Evolutionary conservation across 1,284 basidiomycete genomes (phyloP).

Genomic region (Ganoderma leucocontextum): DNA sequence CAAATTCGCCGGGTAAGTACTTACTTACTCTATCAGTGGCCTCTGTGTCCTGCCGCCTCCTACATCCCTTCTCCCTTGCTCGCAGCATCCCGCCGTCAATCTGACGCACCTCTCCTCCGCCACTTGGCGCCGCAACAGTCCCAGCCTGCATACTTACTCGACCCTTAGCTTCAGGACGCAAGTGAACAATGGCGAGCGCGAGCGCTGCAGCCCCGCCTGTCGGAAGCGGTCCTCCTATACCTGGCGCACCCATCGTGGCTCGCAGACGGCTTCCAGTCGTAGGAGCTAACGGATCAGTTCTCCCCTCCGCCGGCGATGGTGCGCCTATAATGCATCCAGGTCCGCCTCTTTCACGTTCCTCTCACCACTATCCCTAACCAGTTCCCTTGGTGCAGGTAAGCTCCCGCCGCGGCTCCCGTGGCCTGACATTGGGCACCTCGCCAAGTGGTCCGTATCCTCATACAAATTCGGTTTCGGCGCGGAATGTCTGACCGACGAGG

Average conservation of each 20-base stretch:
- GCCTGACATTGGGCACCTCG: slow-evolving; percentile 86
- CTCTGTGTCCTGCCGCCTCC: background rate
- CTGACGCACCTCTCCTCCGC: background rate
- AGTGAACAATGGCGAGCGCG: slow-evolving; percentile 32
- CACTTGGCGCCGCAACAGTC: background rate
- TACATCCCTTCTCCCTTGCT: background rate
- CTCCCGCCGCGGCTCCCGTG: slow-evolving; percentile 61
- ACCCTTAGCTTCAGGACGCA: background rate
- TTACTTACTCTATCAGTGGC: no score
- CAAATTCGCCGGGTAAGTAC: no score
- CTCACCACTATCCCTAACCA: background rate
- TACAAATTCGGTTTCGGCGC: slow-evolving; percentile 97
- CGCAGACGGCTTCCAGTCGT: slow-evolving; percentile 25
- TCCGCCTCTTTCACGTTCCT: slow-evolving; percentile 27
- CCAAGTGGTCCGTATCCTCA: slow-evolving; percentile 96
- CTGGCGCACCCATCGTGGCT: slow-evolving; percentile 23
- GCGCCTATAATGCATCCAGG: slow-evolving; percentile 48
- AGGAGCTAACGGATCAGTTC: slow-evolving; percentile 17
- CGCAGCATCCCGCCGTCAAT: background rate
- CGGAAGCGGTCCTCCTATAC: slow-evolving; percentile 9
- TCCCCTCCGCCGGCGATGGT: slow-evolving; percentile 41
- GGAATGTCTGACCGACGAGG: slow-evolving; percentile 88
- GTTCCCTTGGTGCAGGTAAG: slow-evolving; percentile 41
- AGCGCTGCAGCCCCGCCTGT: slow-evolving; percentile 26
- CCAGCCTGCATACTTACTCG: no score